These are phyloP conservation scores for Rubus idaeus DNA, from an alignment of 306 rosid genomes.

Conservation along the genomic window DNA sequence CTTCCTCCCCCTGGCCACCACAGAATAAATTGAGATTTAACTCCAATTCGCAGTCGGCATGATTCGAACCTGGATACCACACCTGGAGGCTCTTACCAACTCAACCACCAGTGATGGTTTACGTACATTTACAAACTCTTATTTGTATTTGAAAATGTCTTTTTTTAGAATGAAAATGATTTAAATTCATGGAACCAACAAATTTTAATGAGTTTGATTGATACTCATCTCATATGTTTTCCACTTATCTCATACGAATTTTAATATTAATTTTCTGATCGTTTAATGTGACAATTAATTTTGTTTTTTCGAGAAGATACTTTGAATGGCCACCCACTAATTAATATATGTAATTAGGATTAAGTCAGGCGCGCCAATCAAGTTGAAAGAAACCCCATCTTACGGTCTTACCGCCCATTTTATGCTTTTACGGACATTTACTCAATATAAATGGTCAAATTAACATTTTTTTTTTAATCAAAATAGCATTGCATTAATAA, in stretches of 20 bases:
- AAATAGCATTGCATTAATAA: too few species aligned
- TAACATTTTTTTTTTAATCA: too few species aligned
- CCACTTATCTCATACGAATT: not conserved
- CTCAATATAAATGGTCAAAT: too few species aligned
- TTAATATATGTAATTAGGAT: not conserved
- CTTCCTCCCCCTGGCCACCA: too few species aligned
- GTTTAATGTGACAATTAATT: not conserved
- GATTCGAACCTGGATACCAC: too few species aligned
- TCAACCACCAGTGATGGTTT: too few species aligned
- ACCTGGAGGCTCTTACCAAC: too few species aligned
- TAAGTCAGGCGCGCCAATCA: not conserved
- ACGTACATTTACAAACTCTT: not conserved
- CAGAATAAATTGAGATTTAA: too few species aligned
- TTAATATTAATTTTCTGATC: not conserved
- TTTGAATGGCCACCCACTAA: not conserved
- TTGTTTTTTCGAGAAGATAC: not conserved
- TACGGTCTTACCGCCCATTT: too few species aligned
- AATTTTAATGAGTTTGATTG: not conserved
- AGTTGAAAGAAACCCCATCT: too few species aligned
- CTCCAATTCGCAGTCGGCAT: too few species aligned
- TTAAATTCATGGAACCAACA: not conserved
- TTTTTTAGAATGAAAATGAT: not conserved
- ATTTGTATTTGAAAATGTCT: not conserved
- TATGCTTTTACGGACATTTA: too few species aligned
- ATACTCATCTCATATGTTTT: not conserved